These are phyloP conservation scores for Paracoccidioides brasiliensis DNA, from an alignment of 2,329 filamentous ascomycete species.

Conservation along the genomic window DNA sequence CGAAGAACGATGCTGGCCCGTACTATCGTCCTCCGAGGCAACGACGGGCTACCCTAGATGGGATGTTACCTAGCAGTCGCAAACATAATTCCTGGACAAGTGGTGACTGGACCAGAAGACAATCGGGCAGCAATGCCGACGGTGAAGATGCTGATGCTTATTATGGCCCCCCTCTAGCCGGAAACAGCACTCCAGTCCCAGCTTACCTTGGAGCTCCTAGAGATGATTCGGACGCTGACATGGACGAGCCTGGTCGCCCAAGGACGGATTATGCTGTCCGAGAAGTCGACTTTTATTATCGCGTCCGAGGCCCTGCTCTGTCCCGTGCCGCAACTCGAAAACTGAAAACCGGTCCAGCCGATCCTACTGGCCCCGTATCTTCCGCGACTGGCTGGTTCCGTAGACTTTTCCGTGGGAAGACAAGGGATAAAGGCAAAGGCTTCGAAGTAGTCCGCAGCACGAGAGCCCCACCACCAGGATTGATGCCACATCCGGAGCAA, in stretches of 20 bases:
- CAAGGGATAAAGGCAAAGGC: slow-evolving; percentile 87
- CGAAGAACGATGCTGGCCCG: slow-evolving; percentile 50
- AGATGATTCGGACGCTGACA: slow-evolving; percentile 43
- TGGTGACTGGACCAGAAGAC: slow-evolving; percentile 34
- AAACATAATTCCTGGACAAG: slow-evolving; percentile 35
- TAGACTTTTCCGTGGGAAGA: slow-evolving; percentile 64
- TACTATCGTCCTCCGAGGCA: slow-evolving; percentile 79
- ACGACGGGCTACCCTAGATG: slow-evolving; percentile 51
- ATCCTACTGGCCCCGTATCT: slow-evolving; percentile 82
- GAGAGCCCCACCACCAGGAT: slow-evolving; percentile 67
- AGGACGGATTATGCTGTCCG: slow-evolving; percentile 80
- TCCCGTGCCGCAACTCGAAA: slow-evolving; percentile 71
- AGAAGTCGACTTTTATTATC: slow-evolving; percentile 95
- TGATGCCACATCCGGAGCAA: slow-evolving; percentile 35
- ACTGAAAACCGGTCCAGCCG: slow-evolving; percentile 83
- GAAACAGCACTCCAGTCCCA: slow-evolving; percentile 37
- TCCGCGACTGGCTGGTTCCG: slow-evolving; percentile 86
- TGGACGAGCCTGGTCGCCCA: slow-evolving; percentile 33
- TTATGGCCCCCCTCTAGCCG: slow-evolving; percentile 31
- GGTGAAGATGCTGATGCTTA: slow-evolving; percentile 22
- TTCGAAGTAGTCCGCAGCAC: slow-evolving; percentile 93
- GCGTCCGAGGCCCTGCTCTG: slow-evolving; percentile 74
- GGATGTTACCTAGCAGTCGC: slow-evolving; percentile 28
- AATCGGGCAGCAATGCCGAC: slow-evolving; percentile 23
- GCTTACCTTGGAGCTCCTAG: slow-evolving; percentile 41